phyloP scores from a whole-genome alignment of 768 basidiomycete genomes.

The Leccinellum albellum region DNA sequence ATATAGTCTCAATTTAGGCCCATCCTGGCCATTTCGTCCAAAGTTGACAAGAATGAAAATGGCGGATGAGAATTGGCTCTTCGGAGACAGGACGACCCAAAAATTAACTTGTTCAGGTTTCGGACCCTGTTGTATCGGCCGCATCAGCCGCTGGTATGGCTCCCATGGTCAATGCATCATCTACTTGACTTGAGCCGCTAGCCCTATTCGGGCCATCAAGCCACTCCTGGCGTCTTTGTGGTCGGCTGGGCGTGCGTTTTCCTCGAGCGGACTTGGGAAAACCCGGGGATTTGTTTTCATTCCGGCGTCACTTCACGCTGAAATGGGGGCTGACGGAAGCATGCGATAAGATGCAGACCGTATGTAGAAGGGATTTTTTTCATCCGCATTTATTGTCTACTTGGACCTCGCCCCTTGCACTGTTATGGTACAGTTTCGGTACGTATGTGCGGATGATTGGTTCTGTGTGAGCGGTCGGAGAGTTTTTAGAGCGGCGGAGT shows the following conservation, averaged over 20 bases:
- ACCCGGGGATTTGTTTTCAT: conserved; percentile 12
- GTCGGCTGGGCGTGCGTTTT: conserved; percentile 1
- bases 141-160: conserved; percentile 17
- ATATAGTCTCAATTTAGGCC: not conserved
- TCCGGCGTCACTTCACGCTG: conserved; percentile 9
- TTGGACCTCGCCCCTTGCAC: not conserved
- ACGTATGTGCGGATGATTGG: not conserved
- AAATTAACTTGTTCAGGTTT: conserved; percentile 6
- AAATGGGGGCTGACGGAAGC: conserved; percentile 8
- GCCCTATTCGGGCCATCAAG: conserved; percentile 7
- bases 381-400: not conserved
- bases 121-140: conserved; percentile 23
- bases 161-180: conserved; percentile 18
- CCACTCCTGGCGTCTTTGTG: conserved; percentile 3
- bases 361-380: conserved; percentile 11
- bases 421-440: not conserved
- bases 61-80: conserved; percentile 21
- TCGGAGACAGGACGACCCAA: conserved; percentile 11
- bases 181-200: conserved; percentile 2
- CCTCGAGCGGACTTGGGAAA: conserved; percentile 12
- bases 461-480: not conserved
- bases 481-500: conserved; percentile 22
- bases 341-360: conserved; percentile 20
- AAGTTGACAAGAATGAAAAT: conserved; percentile 14
- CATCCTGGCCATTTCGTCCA: not conserved